Conservation (phyloP, 495 filamentous ascomycete species). For the Cryomyces antarcticus region DNA sequence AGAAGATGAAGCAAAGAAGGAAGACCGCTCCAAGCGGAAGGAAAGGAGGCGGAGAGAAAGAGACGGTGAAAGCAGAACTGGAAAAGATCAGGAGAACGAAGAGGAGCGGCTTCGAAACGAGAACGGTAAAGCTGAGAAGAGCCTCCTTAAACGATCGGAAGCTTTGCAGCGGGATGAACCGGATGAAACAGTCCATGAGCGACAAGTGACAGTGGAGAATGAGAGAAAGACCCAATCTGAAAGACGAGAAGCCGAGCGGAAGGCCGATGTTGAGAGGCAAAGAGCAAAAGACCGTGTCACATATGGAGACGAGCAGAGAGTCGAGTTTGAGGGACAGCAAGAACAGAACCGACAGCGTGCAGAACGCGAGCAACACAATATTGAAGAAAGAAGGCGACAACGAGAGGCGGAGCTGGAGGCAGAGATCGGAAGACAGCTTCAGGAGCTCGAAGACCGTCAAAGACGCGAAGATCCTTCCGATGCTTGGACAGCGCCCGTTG, state of each 20-base stretch:
- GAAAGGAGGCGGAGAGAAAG: background rate
- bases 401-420: slow-evolving; percentile 5
- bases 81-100: background rate
- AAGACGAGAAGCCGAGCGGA: too few relatives aligned
- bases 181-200: too few relatives aligned
- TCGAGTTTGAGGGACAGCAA: background rate
- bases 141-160: too few relatives aligned
- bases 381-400: background rate
- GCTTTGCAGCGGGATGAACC: too few relatives aligned
- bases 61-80: background rate
- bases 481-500: slow-evolving; percentile 6
- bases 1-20: slow-evolving; percentile 13
- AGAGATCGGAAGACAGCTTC: slow-evolving; percentile 6
- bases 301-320: slow-evolving; percentile 1
- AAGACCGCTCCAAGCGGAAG: slow-evolving; percentile 6
- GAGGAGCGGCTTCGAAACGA: too few relatives aligned
- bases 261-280: background rate
- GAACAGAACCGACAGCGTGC: slow-evolving; percentile 1
- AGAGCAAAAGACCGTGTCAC: slow-evolving; percentile 8
- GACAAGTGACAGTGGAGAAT: too few relatives aligned
- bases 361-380: background rate
- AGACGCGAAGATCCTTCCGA: slow-evolving; percentile 5
- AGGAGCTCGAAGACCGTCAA: slow-evolving; percentile 8
- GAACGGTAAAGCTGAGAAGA: too few relatives aligned
- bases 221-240: too few relatives aligned